phyloP scores from a whole-genome alignment of 768 basidiomycete genomes.

The Pholiota microspora region DNA sequence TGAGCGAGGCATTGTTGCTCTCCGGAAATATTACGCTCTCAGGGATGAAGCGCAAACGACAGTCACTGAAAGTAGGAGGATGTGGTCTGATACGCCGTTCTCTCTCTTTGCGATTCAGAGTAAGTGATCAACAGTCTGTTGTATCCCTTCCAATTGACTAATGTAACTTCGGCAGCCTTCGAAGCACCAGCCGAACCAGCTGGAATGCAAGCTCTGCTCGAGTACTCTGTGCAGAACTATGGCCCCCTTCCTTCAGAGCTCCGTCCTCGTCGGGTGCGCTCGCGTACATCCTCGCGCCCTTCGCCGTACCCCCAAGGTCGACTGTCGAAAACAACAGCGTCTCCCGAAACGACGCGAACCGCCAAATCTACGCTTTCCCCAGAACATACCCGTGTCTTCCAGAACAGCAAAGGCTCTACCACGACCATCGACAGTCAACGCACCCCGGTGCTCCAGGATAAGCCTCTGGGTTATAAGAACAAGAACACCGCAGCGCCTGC shows the following conservation, averaged over 20 bases:
- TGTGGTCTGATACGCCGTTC: constrained; percentile 72
- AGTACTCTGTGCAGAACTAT: constrained; percentile 70
- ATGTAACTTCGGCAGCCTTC: constrained; percentile 50
- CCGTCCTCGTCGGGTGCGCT: constrained; percentile 57
- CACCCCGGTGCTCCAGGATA: constrained; percentile 38
- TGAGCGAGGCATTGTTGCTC: constrained; percentile 59
- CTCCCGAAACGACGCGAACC: constrained; percentile 37
- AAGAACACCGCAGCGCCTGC: constrained; percentile 38
- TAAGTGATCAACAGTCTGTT: constrained; percentile 36
- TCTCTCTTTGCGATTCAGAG: constrained; percentile 73
- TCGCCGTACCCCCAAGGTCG: constrained; percentile 69
- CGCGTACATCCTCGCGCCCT: constrained; percentile 67
- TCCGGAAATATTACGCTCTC: constrained; percentile 69
- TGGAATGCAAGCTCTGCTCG: constrained; percentile 71
- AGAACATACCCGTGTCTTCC: not conserved
- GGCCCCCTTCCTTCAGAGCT: constrained; percentile 75
- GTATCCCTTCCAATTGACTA: not conserved
- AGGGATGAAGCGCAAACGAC: constrained; percentile 65
- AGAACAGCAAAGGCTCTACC: constrained; percentile 17
- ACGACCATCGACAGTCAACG: constrained; percentile 6
- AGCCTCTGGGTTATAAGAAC: constrained; percentile 29
- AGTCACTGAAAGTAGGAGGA: constrained; percentile 61
- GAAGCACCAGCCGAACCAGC: constrained; percentile 61
- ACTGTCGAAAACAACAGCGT: constrained; percentile 40
- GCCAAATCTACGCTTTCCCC: not conserved